These are phyloP conservation scores for Lyophyllum semitale DNA, from an alignment of 768 basidiomycete species.

Conservation along the genomic window DNA sequence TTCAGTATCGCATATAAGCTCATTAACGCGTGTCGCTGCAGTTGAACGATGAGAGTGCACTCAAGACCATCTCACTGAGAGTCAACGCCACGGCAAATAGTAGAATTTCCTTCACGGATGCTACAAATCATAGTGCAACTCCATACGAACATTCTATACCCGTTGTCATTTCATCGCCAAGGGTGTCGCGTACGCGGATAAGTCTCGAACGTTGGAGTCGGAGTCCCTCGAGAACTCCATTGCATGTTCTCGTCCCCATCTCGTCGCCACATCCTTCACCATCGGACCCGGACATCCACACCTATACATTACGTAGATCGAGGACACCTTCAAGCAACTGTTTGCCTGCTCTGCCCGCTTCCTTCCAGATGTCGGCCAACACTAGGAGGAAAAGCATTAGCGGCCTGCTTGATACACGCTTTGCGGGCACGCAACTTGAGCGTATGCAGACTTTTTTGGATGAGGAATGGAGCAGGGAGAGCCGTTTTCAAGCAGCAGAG, in stretches of 20 bases:
- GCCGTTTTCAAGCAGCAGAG: conserved; percentile 2
- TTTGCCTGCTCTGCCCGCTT: background rate
- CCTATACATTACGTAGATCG: too few relatives aligned
- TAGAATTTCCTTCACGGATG: too few relatives aligned
- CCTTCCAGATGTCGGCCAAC: background rate
- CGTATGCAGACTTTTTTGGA: background rate
- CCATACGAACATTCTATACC: too few relatives aligned
- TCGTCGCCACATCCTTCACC: background rate
- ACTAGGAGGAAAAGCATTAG: background rate
- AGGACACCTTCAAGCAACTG: background rate
- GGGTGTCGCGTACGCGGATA: too few relatives aligned
- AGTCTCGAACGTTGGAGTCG: too few relatives aligned
- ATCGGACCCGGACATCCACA: too few relatives aligned
- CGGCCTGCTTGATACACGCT: background rate
- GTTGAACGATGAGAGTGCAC: background rate
- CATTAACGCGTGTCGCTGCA: background rate
- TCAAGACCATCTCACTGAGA: background rate
- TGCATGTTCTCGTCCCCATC: background rate
- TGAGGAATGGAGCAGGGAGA: background rate
- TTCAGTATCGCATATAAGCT: background rate
- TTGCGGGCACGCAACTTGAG: background rate
- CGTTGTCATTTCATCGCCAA: too few relatives aligned
- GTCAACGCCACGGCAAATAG: background rate
- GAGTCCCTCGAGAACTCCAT: too few relatives aligned
- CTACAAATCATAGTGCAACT: too few relatives aligned